Evolutionary conservation across 1,284 basidiomycete species (phyloP).

Genomic region (Singerocomus inundabilis): DNA sequence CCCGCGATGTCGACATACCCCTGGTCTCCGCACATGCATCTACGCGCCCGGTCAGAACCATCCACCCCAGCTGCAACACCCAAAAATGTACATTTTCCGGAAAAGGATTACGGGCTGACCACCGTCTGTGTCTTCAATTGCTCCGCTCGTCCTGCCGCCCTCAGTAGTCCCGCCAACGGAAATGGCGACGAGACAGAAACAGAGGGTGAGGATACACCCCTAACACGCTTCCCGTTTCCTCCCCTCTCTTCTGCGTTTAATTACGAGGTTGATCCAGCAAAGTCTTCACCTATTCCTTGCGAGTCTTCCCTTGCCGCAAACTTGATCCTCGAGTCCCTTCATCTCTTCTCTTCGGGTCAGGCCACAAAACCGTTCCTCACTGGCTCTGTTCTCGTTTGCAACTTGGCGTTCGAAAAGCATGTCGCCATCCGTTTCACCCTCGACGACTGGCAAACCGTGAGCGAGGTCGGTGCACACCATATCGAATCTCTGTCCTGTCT

Average conservation of each 20-base stretch:
- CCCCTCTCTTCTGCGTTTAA: conserved; percentile 52
- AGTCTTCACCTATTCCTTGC: conserved; percentile 47
- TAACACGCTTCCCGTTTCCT: conserved; percentile 39
- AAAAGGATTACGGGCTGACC: conserved; percentile 64
- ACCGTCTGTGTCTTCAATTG: conserved; percentile 83
- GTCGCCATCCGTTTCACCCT: conserved; percentile 89
- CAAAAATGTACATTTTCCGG: conserved; percentile 90
- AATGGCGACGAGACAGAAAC: conserved; percentile 76
- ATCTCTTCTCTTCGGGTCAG: conserved; percentile 38
- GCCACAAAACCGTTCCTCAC: conserved; percentile 39
- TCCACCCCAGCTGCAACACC: conserved; percentile 62
- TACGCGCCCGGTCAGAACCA: conserved; percentile 62
- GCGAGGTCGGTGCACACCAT: conserved; percentile 76
- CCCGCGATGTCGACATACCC: conserved; percentile 40
- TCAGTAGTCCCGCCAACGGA: conserved; percentile 43
- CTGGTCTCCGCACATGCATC: conserved; percentile 31
- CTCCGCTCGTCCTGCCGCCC: conserved; percentile 68
- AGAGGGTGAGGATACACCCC: conserved; percentile 47
- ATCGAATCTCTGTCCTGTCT: conserved; percentile 51
- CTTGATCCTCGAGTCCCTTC: conserved; percentile 50
- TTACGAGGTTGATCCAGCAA: conserved; percentile 44
- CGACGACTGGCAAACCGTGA: conserved; percentile 92
- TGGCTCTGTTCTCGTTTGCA: conserved; percentile 80
- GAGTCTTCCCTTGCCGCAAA: conserved; percentile 33
- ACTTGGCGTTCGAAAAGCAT: conserved; percentile 85